phyloP scores from a whole-genome alignment of 2,329 filamentous ascomycete species.

The Monilinia aucupariae region DNA sequence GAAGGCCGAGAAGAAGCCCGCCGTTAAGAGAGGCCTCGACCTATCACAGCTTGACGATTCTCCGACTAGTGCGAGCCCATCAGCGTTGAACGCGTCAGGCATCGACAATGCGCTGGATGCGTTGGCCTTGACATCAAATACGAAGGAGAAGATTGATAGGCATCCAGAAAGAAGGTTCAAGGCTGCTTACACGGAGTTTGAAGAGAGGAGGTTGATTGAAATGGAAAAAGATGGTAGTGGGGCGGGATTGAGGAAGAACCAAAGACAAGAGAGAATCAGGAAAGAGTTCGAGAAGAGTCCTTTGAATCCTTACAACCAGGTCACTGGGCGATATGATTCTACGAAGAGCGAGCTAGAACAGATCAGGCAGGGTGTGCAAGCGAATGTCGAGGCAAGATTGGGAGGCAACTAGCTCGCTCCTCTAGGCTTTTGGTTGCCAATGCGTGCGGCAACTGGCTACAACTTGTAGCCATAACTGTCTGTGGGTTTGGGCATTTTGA shows the following conservation, averaged over 20 bases:
- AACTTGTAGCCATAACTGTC: neutral
- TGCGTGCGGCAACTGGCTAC: neutral
- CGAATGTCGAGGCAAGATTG: constrained; percentile 69
- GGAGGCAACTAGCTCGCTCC: constrained; percentile 29
- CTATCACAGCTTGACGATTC: constrained; percentile 64
- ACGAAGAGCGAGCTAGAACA: constrained; percentile 68
- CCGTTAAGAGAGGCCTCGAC: constrained; percentile 58
- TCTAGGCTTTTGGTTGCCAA: neutral
- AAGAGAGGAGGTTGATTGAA: constrained; percentile 75
- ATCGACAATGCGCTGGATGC: constrained; percentile 94
- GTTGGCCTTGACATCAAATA: constrained; percentile 56
- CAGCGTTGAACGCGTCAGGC: constrained; percentile 71
- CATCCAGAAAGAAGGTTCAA: constrained; percentile 86
- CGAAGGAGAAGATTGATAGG: constrained; percentile 70
- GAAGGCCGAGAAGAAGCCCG: constrained; percentile 60
- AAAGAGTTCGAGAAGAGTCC: constrained; percentile 95
- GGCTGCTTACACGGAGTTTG: constrained; percentile 76
- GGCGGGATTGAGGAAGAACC: constrained; percentile 69
- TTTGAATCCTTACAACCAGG: constrained; percentile 94
- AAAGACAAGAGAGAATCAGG: constrained; percentile 74
- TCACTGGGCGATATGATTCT: constrained; percentile 69
- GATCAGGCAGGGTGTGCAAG: constrained; percentile 60
- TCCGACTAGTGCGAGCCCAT: constrained; percentile 37
- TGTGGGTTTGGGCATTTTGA: neutral
- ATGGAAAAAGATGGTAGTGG: constrained; percentile 74